Conservation (phyloP, 768 basidiomycete species). For the Leucogyrophana mollusca region DNA sequence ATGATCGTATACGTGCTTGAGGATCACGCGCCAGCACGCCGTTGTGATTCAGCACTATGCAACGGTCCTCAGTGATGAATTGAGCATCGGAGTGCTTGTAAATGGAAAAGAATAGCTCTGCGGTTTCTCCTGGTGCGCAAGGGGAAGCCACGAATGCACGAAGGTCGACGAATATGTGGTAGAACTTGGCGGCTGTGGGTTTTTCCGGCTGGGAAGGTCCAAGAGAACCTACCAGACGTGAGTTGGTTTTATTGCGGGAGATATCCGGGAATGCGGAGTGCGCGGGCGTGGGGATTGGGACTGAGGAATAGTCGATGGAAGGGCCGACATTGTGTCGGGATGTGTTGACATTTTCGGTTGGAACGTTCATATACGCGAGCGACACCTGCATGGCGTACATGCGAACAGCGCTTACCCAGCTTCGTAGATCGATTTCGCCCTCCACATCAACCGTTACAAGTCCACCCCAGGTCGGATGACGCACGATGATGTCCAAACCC, state of each 20-base stretch:
- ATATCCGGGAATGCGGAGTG: slow-evolving; percentile 72
- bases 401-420: slow-evolving; percentile 85
- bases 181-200: slow-evolving; percentile 66
- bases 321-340: slow-evolving; percentile 33
- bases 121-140: slow-evolving; percentile 88
- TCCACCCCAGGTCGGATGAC: slow-evolving; percentile 89
- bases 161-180: slow-evolving; percentile 87
- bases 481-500: slow-evolving; percentile 92
- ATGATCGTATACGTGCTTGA: slow-evolving; percentile 69
- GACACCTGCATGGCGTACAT: slow-evolving; percentile 91
- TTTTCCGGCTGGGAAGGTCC: slow-evolving; percentile 28
- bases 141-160: slow-evolving; percentile 90
- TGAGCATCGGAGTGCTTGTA: slow-evolving; percentile 76
- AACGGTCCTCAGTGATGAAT: slow-evolving; percentile 94
- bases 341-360: slow-evolving; percentile 37
- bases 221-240: slow-evolving; percentile 36
- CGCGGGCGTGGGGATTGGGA: slow-evolving; percentile 57
- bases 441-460: slow-evolving; percentile 90
- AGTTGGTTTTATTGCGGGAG: slow-evolving; percentile 24
- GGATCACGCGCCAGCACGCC: slow-evolving; percentile 85
- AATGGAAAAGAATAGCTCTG: slow-evolving; percentile 91
- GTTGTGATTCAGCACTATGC: slow-evolving; percentile 86
- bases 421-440: slow-evolving; percentile 74
- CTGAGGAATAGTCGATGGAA: slow-evolving; percentile 46
- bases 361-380: slow-evolving; percentile 71